Evolutionary conservation across 202 grass and related monocot genomes (phyloP), one percentile per base, ranked within the genome.

Genomic region (Cymbopogon flexuosus): DNA sequence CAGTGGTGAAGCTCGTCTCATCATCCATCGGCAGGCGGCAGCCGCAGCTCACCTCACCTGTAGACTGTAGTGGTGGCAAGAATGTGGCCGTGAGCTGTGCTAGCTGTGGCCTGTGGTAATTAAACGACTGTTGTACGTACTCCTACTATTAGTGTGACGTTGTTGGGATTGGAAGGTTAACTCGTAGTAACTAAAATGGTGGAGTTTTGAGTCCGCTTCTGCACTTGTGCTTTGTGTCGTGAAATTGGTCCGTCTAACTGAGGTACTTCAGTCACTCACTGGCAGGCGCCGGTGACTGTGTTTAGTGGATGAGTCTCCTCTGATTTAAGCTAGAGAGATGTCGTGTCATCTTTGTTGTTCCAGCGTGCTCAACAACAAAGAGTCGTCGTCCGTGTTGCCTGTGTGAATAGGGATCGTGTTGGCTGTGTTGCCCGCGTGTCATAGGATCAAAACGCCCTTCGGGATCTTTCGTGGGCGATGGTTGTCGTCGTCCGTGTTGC

Each of bases 41-140:
- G 52, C n/a, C 0, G 52, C n/a, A 57, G 52, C 52, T 57, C 52
- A 57, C 7, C 18, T 21, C 49, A 54, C 1, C 49, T 19, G 49
- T 54, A 54, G n/a, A 57, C 51, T 57, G 52, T 57, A 57, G 34
- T 58, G 29, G 73, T 39, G 33, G n/a, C 43, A 41, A 41, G 33
- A 56, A 15, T 29, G 21, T 57, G 63, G 39, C 46, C 37, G 62
- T 78, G 19, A 78, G 42, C 62, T 79, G 52, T 79, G 52, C 62
- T 34, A 27, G 62, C n/a, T n/a, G n/a, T n/a, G n/a, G n/a, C n/a
- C 52, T 57, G n/a, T 39, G 62, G 76, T 79, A 65, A 79, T 56
- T 56, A 39, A 79, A 65, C n/a, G 8, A 10, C 62, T 68, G 31
- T 18, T 39, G 57, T 37, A n/a, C 21, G 6, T 31, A 45, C 47